Evolutionary conservation across 1,139 yeast genomes (phyloP).

Genomic region (Lodderomyces beijingensis): DNA sequence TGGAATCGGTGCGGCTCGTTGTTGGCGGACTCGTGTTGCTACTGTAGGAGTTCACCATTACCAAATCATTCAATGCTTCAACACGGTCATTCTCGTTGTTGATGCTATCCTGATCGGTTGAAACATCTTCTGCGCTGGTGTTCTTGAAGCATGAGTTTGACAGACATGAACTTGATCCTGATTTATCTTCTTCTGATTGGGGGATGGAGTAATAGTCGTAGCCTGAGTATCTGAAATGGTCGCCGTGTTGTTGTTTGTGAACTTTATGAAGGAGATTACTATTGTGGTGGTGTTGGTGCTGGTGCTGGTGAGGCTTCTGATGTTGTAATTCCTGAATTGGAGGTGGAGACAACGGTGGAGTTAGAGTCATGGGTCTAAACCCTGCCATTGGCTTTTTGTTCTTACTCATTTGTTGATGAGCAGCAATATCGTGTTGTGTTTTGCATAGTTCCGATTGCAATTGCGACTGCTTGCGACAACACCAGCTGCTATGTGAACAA

Average conservation of each 20-base stretch:
- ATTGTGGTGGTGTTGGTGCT: slow-evolving; percentile 4
- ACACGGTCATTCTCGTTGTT: no score
- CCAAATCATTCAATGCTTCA: no score
- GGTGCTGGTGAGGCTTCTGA: background rate
- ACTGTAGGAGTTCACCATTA: background rate
- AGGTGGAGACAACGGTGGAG: slow-evolving; percentile 5
- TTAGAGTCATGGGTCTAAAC: background rate
- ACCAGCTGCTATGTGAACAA: background rate
- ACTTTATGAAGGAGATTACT: no score
- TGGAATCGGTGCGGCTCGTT: no score
- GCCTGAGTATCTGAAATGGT: slow-evolving; percentile 4
- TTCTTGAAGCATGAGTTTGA: no score
- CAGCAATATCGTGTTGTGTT: slow-evolving; percentile 1
- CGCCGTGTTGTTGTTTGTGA: background rate
- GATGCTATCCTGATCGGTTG: background rate
- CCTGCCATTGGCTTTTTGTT: background rate
- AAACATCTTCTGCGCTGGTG: background rate
- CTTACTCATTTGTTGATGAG: slow-evolving; percentile 1
- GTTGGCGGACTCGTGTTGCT: background rate
- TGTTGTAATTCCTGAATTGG: background rate
- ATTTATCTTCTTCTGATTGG: slow-evolving; percentile 3
- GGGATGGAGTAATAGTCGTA: slow-evolving; percentile 14
- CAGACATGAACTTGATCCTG: slow-evolving; percentile 5
- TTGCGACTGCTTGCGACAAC: background rate
- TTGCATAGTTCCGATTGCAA: background rate